phyloP scores from a whole-genome alignment of 768 basidiomycete species.

The Pleurotus sapidus region DNA sequence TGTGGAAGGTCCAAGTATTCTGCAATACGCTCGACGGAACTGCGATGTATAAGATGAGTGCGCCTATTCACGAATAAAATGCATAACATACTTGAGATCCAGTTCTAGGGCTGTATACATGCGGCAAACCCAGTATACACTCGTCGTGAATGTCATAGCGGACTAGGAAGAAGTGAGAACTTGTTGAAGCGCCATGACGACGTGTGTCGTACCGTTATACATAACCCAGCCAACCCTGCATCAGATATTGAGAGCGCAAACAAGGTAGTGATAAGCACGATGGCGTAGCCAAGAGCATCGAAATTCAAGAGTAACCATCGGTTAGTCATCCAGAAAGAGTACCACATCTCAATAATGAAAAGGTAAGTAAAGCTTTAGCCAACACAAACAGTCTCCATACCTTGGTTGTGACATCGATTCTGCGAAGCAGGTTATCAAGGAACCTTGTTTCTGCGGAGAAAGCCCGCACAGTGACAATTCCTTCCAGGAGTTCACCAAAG shows the following conservation, averaged over 20 bases:
- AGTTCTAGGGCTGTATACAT: conserved; percentile 60
- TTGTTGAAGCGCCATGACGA: too few relatives aligned
- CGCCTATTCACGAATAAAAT: too few relatives aligned
- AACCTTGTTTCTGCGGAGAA: conserved; percentile 83
- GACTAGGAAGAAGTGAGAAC: conserved; percentile 4
- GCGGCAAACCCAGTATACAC: conserved; percentile 52
- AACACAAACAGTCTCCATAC: conserved; percentile 25
- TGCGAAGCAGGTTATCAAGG: conserved; percentile 67
- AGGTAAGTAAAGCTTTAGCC: too few relatives aligned
- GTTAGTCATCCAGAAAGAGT: conserved; percentile 87
- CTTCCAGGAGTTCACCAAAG: conserved; percentile 80
- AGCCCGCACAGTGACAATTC: conserved; percentile 83
- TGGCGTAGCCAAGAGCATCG: conserved; percentile 70
- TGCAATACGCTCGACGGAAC: conserved; percentile 87
- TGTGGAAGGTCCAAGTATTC: conserved; percentile 91
- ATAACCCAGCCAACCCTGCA: conserved; percentile 65
- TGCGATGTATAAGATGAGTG: too few relatives aligned
- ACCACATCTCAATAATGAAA: too few relatives aligned
- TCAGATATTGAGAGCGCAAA: conserved; percentile 64
- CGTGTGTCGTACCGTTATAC: conserved; percentile 64
- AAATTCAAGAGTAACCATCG: conserved; percentile 84
- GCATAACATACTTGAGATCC: conserved; percentile 74
- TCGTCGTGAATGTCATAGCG: conserved; percentile 45
- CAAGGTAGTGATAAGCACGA: conserved; percentile 72
- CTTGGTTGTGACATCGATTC: conserved; percentile 78